These are phyloP conservation scores for Chaetomiaceae sp. DNA, from an alignment of 2,329 filamentous ascomycete genomes.

Conservation along the genomic window DNA sequence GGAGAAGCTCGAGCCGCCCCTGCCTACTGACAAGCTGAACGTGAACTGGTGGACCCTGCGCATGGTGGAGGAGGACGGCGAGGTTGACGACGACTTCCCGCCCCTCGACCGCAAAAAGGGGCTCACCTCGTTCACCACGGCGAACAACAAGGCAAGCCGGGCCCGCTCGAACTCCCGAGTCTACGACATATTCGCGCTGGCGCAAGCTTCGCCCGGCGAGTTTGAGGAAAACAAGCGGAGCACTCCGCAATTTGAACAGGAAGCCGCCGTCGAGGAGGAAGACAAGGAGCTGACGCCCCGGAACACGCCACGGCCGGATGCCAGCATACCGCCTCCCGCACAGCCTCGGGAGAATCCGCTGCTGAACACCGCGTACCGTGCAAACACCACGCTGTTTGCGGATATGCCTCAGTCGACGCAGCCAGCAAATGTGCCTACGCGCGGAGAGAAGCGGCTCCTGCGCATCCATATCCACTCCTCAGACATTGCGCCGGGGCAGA, in stretches of 20 bases:
- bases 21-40: slow-evolving; percentile 61
- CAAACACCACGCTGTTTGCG: slow-evolving; percentile 47
- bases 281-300: slow-evolving; percentile 41
- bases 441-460: slow-evolving; percentile 64
- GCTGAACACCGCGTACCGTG: slow-evolving; percentile 53
- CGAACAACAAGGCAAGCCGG: slow-evolving; percentile 62
- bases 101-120: slow-evolving; percentile 68
- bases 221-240: slow-evolving; percentile 62
- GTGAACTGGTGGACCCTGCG: slow-evolving; percentile 78
- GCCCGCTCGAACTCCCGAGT: slow-evolving; percentile 66
- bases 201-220: slow-evolving; percentile 62
- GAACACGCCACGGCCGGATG: slow-evolving; percentile 43
- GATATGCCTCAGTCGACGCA: slow-evolving; percentile 46
- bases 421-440: slow-evolving; percentile 32
- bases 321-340: slow-evolving; percentile 27
- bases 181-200: slow-evolving; percentile 77
- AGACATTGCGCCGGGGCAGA: slow-evolving; percentile 65
- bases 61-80: slow-evolving; percentile 78
- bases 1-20: slow-evolving; percentile 63
- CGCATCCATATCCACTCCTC: slow-evolving; percentile 65
- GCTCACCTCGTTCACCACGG: slow-evolving; percentile 73
- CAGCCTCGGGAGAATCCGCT: slow-evolving; percentile 51
- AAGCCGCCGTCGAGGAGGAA: slow-evolving; percentile 33
- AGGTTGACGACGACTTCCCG: slow-evolving; percentile 80
- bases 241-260: slow-evolving; percentile 61